Evolutionary conservation across 164 flowering plant species (phyloP), one percentile per base, ranked within the genome.

Genomic region (Kingdonia uniflora): DNA sequence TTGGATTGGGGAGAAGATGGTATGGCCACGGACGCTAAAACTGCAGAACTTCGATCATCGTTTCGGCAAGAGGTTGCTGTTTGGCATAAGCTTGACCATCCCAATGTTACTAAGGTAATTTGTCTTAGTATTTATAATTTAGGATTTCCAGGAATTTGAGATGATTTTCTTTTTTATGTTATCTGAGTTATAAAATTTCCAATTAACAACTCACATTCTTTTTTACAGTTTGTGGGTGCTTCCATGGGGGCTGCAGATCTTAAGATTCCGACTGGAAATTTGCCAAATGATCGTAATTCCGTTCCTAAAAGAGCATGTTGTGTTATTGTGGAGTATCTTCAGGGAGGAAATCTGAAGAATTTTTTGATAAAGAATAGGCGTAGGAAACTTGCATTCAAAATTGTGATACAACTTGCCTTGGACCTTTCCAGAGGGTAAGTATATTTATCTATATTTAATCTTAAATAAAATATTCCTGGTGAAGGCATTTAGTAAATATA

Each of bases 1-100:
- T 70, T 92, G 78, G 96, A 92, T 42, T 92, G 98, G 96, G 98
- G 96, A 5, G 98, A 87, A 59, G 98, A 92, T 65, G 94, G 90
- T 40, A 43, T 74, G 56, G 76, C 84, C 62, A 85, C 85, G 16
- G 71, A 69, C 57, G 76, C 90, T 60, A 94, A 92, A 78, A 74
- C 78, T 58, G 81, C 90, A 59, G 72, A 80, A 56, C 78, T 87
- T 38, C 82, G 95, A 56, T 69, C 80, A 42, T 75, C 92, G 26
- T 91, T 91, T 70, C 69, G 58, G 52, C 87, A 83, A 71, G 98
- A 91, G 67, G 95, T 87, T 68, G 90, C 92, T 63, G 96, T 91
- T 35, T 91, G 98, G 96, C 86, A 87, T 51, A 87, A 85, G 65
- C 98, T 91, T 68, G 86, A 91, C 71, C 94, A 91, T 71, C 90